A percentile compares a stretch with the other conserved stretches of the same genome.
Evolutionary conservation across 2,329 filamentous ascomycete species (phyloP).

Genomic region (Grosmannia huntii): DNA sequence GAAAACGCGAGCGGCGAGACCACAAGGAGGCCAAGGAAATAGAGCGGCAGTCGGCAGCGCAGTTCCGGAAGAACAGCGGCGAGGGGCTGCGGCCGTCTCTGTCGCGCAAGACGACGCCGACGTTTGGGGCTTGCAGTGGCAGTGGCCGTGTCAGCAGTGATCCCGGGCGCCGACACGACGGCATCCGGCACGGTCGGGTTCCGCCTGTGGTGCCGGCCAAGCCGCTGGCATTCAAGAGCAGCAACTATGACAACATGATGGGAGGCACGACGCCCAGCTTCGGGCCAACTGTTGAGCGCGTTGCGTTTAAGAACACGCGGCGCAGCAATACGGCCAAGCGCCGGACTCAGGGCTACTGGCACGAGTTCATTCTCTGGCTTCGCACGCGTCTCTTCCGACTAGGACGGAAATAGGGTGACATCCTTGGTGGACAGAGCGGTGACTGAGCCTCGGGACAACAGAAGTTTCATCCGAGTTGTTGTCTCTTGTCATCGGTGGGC

Average conservation of each 20-base stretch:
- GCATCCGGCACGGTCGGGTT: neutral
- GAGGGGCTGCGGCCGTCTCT: conserved; percentile 11
- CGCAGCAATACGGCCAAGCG: conserved; percentile 39
- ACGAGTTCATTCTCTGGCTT: conserved; percentile 50
- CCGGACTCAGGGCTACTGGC: conserved; percentile 50
- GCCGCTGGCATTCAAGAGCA: conserved; percentile 27
- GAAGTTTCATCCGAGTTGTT: neutral
- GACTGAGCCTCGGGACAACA: neutral
- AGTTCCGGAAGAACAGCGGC: conserved; percentile 24
- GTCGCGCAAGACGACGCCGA: conserved; percentile 15
- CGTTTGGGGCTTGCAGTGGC: conserved; percentile 4
- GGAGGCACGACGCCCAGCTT: conserved; percentile 19
- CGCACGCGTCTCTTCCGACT: conserved; percentile 37
- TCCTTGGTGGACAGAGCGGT: neutral
- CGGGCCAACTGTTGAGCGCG: conserved; percentile 26
- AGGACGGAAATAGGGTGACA: conserved; percentile 8
- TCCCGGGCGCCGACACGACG: neutral
- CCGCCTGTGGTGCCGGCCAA: conserved; percentile 15
- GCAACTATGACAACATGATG: conserved; percentile 32
- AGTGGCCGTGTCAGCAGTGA: neutral
- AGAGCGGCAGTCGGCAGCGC: conserved; percentile 31
- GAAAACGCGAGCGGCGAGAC: conserved; percentile 45
- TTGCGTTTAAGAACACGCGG: conserved; percentile 29
- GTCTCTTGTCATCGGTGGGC: neutral
- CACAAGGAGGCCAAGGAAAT: conserved; percentile 40